These are phyloP conservation scores for Populus euphratica DNA, from an alignment of 345 rosid species.

Conservation along the genomic window DNA sequence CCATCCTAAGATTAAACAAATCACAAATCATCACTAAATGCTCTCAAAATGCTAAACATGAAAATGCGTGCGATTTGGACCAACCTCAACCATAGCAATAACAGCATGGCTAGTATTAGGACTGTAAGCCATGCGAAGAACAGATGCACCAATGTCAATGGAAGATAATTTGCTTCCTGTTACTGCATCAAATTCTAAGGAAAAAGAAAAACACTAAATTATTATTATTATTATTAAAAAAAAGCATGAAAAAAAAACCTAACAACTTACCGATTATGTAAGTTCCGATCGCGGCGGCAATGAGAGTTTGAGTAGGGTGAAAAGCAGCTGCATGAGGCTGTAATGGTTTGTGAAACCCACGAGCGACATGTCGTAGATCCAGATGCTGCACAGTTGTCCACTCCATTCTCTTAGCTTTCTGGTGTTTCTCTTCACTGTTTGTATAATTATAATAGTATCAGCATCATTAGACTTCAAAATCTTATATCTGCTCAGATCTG, in stretches of 20 bases:
- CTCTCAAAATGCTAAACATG: background rate
- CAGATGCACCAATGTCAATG: conserved; percentile 72
- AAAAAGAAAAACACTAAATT: background rate
- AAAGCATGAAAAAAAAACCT: background rate
- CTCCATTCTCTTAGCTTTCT: conserved; percentile 55
- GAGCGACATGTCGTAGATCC: conserved; percentile 81
- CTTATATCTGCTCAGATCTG: background rate
- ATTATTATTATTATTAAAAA: no score
- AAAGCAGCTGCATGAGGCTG: conserved; percentile 93
- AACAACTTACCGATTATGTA: conserved; percentile 54
- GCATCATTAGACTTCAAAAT: background rate
- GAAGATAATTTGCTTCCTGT: conserved; percentile 86
- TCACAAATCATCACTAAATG: background rate
- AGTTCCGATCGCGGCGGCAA: conserved; percentile 71
- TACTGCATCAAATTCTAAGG: conserved; percentile 81
- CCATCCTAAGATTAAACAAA: conserved; percentile 57
- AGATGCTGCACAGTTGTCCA: conserved; percentile 97
- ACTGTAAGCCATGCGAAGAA: conserved; percentile 79
- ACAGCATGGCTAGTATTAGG: conserved; percentile 80
- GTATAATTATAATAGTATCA: no score
- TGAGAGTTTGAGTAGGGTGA: conserved; percentile 75
- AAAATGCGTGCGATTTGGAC: background rate
- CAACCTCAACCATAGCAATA: conserved; percentile 81
- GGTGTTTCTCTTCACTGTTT: no score
- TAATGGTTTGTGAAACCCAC: conserved; percentile 60